Conservation (phyloP, 768 basidiomycete species). For the Tricholoma hemisulphureum region DNA sequence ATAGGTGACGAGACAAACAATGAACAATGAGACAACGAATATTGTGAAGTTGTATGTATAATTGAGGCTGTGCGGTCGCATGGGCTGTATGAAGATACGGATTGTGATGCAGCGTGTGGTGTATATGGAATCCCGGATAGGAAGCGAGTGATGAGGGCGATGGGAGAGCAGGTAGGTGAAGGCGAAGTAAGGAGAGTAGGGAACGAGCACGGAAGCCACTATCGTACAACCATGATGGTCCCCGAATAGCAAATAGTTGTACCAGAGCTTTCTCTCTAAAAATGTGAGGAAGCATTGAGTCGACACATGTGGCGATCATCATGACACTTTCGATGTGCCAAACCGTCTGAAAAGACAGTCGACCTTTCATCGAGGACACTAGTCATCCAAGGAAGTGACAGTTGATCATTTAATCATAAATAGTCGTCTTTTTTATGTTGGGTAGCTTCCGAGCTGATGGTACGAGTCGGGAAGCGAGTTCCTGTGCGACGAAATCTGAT, state of each 20-base stretch:
- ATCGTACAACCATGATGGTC: background rate
- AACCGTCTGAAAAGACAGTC: background rate
- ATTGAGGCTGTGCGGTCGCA: background rate
- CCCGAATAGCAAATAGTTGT: background rate
- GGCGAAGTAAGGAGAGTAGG: background rate
- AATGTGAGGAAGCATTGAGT: background rate
- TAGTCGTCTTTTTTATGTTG: background rate
- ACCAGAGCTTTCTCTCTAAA: background rate
- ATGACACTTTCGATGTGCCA: background rate
- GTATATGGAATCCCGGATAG: background rate
- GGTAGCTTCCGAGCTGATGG: background rate
- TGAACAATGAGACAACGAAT: background rate
- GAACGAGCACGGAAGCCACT: background rate
- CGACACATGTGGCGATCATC: background rate
- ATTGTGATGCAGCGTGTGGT: background rate
- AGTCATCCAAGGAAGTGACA: background rate
- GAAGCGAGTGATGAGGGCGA: background rate
- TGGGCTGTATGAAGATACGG: background rate
- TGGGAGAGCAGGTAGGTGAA: background rate
- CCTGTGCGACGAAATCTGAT: background rate
- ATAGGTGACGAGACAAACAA: constrained; percentile 4
- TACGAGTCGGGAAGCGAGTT: background rate
- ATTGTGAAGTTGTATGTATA: background rate
- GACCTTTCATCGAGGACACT: background rate
- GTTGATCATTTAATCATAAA: background rate